These are phyloP conservation scores for Globisporangium iwayamae DNA, from an alignment of 352 stramenopile genomes.

Conservation along the genomic window DNA sequence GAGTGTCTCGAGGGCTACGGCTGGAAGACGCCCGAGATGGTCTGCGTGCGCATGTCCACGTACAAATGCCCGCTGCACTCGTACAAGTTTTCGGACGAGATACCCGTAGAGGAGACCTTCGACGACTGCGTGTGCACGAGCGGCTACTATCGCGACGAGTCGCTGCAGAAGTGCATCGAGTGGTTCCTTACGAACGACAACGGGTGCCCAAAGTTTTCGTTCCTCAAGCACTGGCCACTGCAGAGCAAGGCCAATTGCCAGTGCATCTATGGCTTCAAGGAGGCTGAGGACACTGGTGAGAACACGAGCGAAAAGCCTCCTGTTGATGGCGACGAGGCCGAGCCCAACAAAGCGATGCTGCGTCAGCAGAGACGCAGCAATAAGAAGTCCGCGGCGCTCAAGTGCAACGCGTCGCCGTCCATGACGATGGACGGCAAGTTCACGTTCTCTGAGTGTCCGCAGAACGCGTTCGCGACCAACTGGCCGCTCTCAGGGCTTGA, in stretches of 20 bases:
- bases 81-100: slow-evolving; percentile 31
- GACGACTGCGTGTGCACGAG: slow-evolving; percentile 67
- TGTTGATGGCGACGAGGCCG: neutral
- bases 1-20: slow-evolving; percentile 69
- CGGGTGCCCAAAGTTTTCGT: slow-evolving; percentile 49
- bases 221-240: slow-evolving; percentile 71
- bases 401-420: slow-evolving; percentile 29
- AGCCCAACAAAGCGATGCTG: neutral
- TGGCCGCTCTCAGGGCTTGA: slow-evolving; percentile 38
- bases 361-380: slow-evolving; percentile 5
- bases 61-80: slow-evolving; percentile 66
- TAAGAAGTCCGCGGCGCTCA: slow-evolving; percentile 8
- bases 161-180: slow-evolving; percentile 43
- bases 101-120: slow-evolving; percentile 43
- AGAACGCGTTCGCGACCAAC: slow-evolving; percentile 40
- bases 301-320: neutral
- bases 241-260: slow-evolving; percentile 73
- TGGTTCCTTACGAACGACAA: slow-evolving; percentile 73
- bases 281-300: slow-evolving; percentile 9
- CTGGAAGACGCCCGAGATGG: slow-evolving; percentile 73
- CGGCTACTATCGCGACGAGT: slow-evolving; percentile 66
- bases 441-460: slow-evolving; percentile 42
- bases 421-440: slow-evolving; percentile 15
- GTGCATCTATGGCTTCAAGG: slow-evolving; percentile 56
- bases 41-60: slow-evolving; percentile 43